Conservation (phyloP, 345 rosid genomes). For the Eucalyptus paniculata region DNA sequence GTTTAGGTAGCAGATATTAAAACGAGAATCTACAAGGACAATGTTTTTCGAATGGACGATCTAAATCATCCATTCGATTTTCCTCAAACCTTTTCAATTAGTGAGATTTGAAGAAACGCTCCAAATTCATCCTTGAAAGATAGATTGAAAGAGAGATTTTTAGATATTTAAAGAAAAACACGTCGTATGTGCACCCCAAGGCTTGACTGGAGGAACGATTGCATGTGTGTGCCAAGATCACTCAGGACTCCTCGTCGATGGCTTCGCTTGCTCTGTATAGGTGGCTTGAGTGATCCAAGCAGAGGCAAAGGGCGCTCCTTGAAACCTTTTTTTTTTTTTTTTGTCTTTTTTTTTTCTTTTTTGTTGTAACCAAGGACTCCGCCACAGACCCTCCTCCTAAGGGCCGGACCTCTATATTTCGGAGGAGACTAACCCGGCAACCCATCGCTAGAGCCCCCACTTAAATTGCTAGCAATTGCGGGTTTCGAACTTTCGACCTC, state of each 20-base stretch:
- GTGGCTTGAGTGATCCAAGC: not conserved
- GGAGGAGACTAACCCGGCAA: too few relatives aligned
- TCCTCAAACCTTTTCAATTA: not conserved
- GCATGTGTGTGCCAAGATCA: not conserved
- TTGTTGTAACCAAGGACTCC: too few relatives aligned
- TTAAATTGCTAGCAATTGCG: too few relatives aligned
- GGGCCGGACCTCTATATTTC: too few relatives aligned
- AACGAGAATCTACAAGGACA: not conserved
- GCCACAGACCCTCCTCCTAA: too few relatives aligned
- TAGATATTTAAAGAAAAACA: not conserved
- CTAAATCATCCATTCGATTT: not conserved
- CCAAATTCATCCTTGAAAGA: too few relatives aligned
- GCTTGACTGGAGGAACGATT: not conserved
- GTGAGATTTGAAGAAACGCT: not conserved
- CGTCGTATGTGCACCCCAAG: not conserved
- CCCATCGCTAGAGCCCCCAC: fast-evolving
- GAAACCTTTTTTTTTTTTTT: too few relatives aligned
- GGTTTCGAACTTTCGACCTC: fast-evolving
- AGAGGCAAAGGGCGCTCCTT: not conserved
- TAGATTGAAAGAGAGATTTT: not conserved
- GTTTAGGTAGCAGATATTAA: not conserved
- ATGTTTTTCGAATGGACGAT: not conserved
- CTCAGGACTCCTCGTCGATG: not conserved
- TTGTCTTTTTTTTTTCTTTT: fast-evolving
- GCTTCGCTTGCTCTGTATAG: not conserved